Base-by-base conservation (phyloP, 768 basidiomycete genomes). In the Chalciporus pseudorubinellus region DNA sequence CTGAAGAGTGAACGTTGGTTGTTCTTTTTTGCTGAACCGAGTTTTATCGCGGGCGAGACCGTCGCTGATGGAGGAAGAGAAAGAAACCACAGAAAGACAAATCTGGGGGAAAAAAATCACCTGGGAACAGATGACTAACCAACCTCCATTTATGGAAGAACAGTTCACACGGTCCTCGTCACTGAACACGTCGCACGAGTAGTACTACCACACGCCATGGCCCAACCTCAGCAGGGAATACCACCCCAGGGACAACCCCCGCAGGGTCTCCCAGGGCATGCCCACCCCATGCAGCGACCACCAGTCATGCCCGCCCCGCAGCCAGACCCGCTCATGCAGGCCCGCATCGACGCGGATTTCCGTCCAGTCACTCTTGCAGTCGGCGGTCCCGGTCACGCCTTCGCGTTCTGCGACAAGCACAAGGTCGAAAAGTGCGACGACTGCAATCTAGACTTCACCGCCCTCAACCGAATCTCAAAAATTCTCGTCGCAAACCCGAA, bases 291-390 rank as follows among this genome's bases (percentile, higher is more conserved):
- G 66, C 70, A 64, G 22, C 67, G 65, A 45, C 66, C 67, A 6
- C 79, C 74, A 0, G 71, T 75, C 47, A 69, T 77, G 48, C 61
- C 69, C 38, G 39, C 68, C 10, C 80, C 81, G 0, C 65, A 74
- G n/a, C 75, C 82, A 16, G 89, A 92, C 66, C 88, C 89, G 0
- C 72, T 77, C 28, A 73, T 89, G 59, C 89, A 88, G 59, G 87
- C 87, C 1, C 69, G 85, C 57, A 89, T 92, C 44, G 91, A 92
- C 59, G 81, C 81, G 43, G 82, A 83, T 66, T 92, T 83, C 66
- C 62, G 66, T 8, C 81, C 82, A 10, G 77, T 85, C 26, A 68
- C 79, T 41, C 67, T 92, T 44, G 69, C 72, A 1, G 71, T 90
- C 28, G 74, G 71, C 10, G 76, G 77, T 10, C 72, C 79, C 14